phyloP scores from a whole-genome alignment of 768 basidiomycete genomes.

The Mycena galopus region DNA sequence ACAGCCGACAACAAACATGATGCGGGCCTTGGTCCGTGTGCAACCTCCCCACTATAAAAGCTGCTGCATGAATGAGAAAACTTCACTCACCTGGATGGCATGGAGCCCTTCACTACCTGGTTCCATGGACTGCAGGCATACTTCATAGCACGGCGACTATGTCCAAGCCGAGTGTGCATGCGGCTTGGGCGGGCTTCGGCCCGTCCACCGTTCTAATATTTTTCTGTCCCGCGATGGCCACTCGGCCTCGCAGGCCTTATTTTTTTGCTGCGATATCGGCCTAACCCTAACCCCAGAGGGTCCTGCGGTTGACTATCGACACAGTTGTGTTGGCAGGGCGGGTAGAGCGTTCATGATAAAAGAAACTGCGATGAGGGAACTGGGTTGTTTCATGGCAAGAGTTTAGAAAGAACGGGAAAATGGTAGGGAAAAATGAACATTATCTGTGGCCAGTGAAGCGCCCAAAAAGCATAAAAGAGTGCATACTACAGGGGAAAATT shows the following conservation, averaged over 20 bases:
- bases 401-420: no score
- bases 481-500: no score
- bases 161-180: constrained; percentile 59
- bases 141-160: constrained; percentile 69
- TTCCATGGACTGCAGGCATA: constrained; percentile 17
- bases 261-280: constrained; percentile 3
- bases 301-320: no score
- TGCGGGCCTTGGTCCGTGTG: background rate
- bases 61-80: background rate
- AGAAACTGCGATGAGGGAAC: no score
- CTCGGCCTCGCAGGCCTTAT: constrained; percentile 54
- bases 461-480: no score
- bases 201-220: constrained; percentile 2
- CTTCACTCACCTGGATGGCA: constrained; percentile 15
- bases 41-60: background rate
- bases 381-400: no score
- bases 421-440: no score
- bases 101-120: constrained; percentile 23
- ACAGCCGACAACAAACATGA: no score
- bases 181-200: constrained; percentile 2
- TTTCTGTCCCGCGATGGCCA: constrained; percentile 40
- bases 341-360: no score
- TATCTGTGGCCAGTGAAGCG: no score
- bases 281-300: background rate
- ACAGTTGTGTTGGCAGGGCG: no score